These are phyloP conservation scores for Rosa hybrid DNA, from an alignment of 331 rosid species.

Conservation along the genomic window DNA sequence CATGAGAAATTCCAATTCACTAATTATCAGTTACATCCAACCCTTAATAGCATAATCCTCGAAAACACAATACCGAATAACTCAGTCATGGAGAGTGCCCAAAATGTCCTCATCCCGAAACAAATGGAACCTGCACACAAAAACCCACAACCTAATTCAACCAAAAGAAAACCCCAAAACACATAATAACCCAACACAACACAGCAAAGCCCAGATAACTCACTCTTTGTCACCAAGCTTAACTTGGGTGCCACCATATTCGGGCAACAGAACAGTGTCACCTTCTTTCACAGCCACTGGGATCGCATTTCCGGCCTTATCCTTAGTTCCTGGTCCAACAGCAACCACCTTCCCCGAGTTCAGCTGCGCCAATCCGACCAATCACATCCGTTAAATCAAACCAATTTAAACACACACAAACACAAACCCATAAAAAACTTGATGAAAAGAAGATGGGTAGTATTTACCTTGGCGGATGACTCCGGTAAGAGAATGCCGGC, in stretches of 20 bases:
- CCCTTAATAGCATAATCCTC: not conserved
- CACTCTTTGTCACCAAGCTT: slow-evolving; percentile 94
- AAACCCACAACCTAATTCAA: slow-evolving; percentile 6
- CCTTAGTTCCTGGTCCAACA: slow-evolving; percentile 84
- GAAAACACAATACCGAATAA: not conserved
- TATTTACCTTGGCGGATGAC: slow-evolving; percentile 65
- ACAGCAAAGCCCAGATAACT: slow-evolving; percentile 12
- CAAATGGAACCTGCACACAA: slow-evolving; percentile 64
- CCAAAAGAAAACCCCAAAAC: not conserved
- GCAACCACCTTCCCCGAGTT: slow-evolving; percentile 88
- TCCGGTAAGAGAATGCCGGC: slow-evolving; percentile 89
- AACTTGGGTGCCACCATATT: slow-evolving; percentile 83
- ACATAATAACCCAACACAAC: not conserved
- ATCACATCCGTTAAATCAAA: not conserved
- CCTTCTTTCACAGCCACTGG: slow-evolving; percentile 80
- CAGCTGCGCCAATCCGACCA: slow-evolving; percentile 41
- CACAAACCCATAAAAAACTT: not conserved
- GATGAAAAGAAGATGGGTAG: not conserved
- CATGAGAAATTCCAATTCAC: not conserved
- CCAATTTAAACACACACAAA: not conserved
- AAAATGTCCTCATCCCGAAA: slow-evolving; percentile 83
- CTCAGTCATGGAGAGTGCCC: slow-evolving; percentile 78
- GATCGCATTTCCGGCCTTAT: slow-evolving; percentile 60
- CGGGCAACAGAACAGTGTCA: slow-evolving; percentile 85
- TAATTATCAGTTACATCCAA: not conserved